A percentile compares a stretch with the other conserved stretches of the same genome.
These are phyloP conservation scores for Toxoplasma gondii DNA, from an alignment of 169 alveolate genomes.

Conservation along the genomic window DNA sequence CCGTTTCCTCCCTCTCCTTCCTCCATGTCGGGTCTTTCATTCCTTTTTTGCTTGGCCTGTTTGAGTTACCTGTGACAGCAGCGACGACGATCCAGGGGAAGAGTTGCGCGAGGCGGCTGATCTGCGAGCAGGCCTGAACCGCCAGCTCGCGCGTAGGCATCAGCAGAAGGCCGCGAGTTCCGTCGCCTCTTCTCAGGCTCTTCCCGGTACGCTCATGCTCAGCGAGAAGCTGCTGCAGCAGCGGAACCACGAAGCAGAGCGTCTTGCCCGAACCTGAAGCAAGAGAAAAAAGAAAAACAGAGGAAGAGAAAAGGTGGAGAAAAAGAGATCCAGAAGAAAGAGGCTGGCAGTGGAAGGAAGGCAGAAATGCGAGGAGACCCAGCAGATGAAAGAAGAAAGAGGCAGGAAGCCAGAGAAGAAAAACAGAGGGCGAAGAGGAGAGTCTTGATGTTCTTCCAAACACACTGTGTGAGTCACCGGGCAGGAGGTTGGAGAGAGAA, in stretches of 20 bases:
- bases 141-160: constrained; percentile 92
- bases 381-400: neutral
- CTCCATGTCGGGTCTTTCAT: no score
- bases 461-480: no score
- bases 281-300: neutral
- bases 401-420: neutral
- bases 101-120: constrained; percentile 71
- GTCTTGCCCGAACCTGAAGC: constrained; percentile 92
- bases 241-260: constrained; percentile 91
- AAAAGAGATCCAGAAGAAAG: neutral
- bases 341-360: neutral
- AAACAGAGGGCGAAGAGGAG: neutral
- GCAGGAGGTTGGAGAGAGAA: no score
- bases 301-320: neutral
- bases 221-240: constrained; percentile 70
- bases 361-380: constrained; percentile 85
- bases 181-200: constrained; percentile 79
- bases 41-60: neutral
- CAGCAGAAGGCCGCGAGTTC: constrained; percentile 80
- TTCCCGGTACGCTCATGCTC: constrained; percentile 75
- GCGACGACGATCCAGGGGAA: constrained; percentile 80
- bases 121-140: constrained; percentile 79
- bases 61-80: constrained; percentile 70
- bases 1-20: no score
- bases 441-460: no score